Conservation (phyloP, 148 eudicot genomes). For the Fagopyrum esculentum region DNA sequence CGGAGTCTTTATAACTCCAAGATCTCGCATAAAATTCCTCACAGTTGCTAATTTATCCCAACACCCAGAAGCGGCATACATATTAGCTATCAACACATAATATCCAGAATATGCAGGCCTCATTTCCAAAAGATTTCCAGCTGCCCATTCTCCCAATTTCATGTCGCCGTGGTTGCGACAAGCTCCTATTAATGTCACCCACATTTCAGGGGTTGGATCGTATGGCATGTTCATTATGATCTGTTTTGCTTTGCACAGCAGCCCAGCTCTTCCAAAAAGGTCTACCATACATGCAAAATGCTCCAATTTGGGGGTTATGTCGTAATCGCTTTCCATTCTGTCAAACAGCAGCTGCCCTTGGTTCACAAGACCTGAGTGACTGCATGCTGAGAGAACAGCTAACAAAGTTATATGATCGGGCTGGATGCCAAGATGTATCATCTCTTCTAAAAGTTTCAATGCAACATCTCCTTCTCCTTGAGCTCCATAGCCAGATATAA, state of each 20-base stretch:
- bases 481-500: slow-evolving; percentile 68
- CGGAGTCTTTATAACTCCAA: slow-evolving; percentile 63
- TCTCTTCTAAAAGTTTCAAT: slow-evolving; percentile 55
- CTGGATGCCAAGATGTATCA: slow-evolving; percentile 42
- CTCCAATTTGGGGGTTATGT: slow-evolving; percentile 53
- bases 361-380: slow-evolving; percentile 69
- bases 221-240: slow-evolving; percentile 53
- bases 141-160: slow-evolving; percentile 60
- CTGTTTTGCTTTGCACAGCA: slow-evolving; percentile 46
- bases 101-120: slow-evolving; percentile 59
- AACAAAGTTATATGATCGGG: slow-evolving; percentile 72
- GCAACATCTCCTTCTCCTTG: slow-evolving; percentile 63
- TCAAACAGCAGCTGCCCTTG: slow-evolving; percentile 56
- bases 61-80: slow-evolving; percentile 68
- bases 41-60: slow-evolving; percentile 63
- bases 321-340: slow-evolving; percentile 45
- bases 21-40: slow-evolving; percentile 53
- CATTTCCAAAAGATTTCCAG: slow-evolving; percentile 59
- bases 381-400: slow-evolving; percentile 73
- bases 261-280: slow-evolving; percentile 78
- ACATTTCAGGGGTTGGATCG: slow-evolving; percentile 60
- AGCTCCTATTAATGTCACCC: slow-evolving; percentile 77
- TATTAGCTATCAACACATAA: slow-evolving; percentile 68
- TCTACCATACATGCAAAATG: slow-evolving; percentile 83
- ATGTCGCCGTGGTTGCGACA: slow-evolving; percentile 52